These are phyloP conservation scores for Geotrichum australiense DNA, from an alignment of 1,139 yeast species.

Conservation along the genomic window DNA sequence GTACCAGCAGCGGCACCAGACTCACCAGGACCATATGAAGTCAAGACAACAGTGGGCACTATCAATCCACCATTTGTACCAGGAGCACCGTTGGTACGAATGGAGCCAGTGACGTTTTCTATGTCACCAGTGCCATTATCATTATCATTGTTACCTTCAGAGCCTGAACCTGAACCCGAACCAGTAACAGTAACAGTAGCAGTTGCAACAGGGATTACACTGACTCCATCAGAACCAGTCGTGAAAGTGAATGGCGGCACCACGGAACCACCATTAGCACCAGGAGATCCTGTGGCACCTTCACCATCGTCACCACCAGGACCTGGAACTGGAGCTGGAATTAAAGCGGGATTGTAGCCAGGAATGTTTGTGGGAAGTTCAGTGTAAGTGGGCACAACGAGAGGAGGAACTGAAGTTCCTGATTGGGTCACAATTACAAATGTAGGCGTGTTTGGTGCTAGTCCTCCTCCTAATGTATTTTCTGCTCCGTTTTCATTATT, in stretches of 20 bases:
- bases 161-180: neutral
- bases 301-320: neutral
- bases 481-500: neutral
- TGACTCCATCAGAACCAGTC: neutral
- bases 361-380: constrained; percentile 1
- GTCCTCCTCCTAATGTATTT: neutral
- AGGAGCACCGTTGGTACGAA: neutral
- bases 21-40: constrained; percentile 4
- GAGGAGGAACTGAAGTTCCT: constrained; percentile 7
- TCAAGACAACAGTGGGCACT: neutral
- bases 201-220: neutral
- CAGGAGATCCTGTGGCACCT: too few relatives aligned
- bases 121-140: neutral
- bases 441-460: constrained; percentile 3
- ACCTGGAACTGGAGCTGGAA: neutral
- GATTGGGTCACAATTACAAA: constrained; percentile 10
- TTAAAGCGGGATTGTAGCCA: neutral
- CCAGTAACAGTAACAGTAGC: constrained; percentile 1
- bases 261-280: too few relatives aligned
- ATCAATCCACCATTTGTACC: neutral
- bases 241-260: too few relatives aligned
- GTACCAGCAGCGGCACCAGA: neutral
- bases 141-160: neutral
- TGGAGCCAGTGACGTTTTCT: neutral
- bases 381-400: constrained; percentile 4